Evolutionary conservation across 2,329 filamentous ascomycete genomes (phyloP).

Genomic region (Fusarium musae): DNA sequence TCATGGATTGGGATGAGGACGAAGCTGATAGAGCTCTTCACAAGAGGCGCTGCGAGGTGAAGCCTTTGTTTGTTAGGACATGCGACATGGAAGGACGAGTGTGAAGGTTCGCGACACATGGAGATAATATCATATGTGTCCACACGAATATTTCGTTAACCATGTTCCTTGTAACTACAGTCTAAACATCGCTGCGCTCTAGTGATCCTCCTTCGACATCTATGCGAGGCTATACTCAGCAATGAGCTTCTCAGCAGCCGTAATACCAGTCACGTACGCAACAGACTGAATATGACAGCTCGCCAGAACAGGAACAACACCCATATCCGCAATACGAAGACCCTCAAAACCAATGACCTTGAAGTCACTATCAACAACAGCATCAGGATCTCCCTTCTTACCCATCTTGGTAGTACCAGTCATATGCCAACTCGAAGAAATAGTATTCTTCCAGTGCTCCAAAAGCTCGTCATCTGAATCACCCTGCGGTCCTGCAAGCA

Average conservation of each 20-base stretch:
- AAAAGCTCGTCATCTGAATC: constrained; percentile 65
- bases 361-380: constrained; percentile 58
- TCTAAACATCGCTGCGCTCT: neutral
- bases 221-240: constrained; percentile 25
- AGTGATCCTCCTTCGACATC: neutral
- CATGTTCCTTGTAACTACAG: neutral
- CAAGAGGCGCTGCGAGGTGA: accelerated
- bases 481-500: constrained; percentile 56
- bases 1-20: neutral
- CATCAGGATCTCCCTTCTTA: constrained; percentile 51
- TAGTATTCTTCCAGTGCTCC: constrained; percentile 55
- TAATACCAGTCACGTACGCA: constrained; percentile 64
- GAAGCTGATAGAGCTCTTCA: neutral
- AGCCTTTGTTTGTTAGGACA: neutral
- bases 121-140: neutral
- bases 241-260: constrained; percentile 57
- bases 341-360: constrained; percentile 33
- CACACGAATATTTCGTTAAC: neutral
- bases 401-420: constrained; percentile 69
- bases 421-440: constrained; percentile 64
- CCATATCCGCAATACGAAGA: constrained; percentile 38
- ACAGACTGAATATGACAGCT: constrained; percentile 64
- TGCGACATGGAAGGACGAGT: neutral
- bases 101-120: accelerated
- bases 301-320: constrained; percentile 49